Base-by-base conservation (phyloP, 1,284 basidiomycete genomes). In the Rhodotorula sp. region DNA sequence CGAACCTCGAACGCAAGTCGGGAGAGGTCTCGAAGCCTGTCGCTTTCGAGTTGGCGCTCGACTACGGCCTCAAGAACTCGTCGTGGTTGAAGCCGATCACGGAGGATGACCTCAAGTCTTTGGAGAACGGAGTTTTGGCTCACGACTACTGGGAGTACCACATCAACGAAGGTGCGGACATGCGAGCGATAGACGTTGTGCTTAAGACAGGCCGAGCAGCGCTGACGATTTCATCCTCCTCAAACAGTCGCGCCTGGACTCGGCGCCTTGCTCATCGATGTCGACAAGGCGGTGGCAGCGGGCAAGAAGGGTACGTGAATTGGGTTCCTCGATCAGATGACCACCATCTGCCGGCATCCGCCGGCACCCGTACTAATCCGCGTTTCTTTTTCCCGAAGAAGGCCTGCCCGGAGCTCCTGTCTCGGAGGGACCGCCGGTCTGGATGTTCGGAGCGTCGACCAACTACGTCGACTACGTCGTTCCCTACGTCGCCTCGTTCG, bases 91-190 rank as follows among this genome's bases (percentile, higher is more conserved):
- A 62, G 54, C 16, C 34, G 26, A 34, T 58, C 34, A 34, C 21
- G 7, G 18, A 57, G n/a, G 16, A 5, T 2, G n/a, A 58, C 2
- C 48, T 67, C 5, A 10, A 12, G 7, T 7, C 4, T 20, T 20
- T 2, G 23, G 23, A 61, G 20, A 69, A 69, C 47, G 68, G 68
- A 20, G 2, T 2, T 16, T 49, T 65, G 10, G 21, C 52, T 14
- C 68, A 69, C 52, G 51, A 61, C 26, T 69, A 43, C 56, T 60
- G 63, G 62, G 63, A 69, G 63, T 54, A 18, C 6, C 21, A 56
- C 7, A n/a, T 51, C 16, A 58, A 58, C 20, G 54, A 57, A n/a
- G 16, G 49, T 51, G 49, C 20, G 49, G 23, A n/a, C 20, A 34
- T 8, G 34, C n/a, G 34, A 34, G 34, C 34, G 34, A 34, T 34